phyloP scores from a whole-genome alignment of 129 eudicot species.

The Arctium lappa region DNA sequence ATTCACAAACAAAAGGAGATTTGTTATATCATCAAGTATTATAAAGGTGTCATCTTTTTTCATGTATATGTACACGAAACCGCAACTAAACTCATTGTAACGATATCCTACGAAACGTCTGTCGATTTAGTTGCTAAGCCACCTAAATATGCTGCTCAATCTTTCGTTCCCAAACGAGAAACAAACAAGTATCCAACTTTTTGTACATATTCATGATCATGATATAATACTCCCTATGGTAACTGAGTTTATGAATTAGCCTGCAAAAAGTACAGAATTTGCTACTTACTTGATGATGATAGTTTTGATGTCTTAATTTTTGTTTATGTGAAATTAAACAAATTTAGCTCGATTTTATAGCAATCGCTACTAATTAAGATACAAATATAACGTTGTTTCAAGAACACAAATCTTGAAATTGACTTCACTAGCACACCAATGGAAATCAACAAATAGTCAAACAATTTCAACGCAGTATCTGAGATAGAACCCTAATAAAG shows the following conservation, averaged over 20 bases:
- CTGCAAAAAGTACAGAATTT: not conserved
- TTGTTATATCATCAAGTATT: not conserved
- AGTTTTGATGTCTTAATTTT: not conserved
- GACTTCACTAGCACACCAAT: not conserved
- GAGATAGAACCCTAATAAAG: slow-evolving; percentile 7
- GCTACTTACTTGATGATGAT: not conserved
- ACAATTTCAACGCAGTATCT: not conserved
- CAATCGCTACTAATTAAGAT: not conserved
- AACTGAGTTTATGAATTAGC: not conserved
- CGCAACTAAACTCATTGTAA: not conserved
- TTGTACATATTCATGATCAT: not conserved
- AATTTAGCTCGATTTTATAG: not conserved
- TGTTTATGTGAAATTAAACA: not conserved
- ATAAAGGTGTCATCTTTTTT: not conserved
- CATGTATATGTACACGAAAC: not conserved
- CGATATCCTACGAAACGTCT: not conserved
- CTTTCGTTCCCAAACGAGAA: not conserved
- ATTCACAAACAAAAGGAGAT: not conserved
- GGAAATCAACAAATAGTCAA: not conserved
- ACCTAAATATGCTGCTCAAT: not conserved
- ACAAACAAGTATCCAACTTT: not conserved
- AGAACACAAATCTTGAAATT: not conserved
- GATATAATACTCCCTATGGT: not conserved
- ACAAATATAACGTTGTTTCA: not conserved
- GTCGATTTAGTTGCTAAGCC: not conserved